Evolutionary conservation across 768 basidiomycete species (phyloP), one percentile per base, ranked within the genome.

Genomic region (Panellus pusillus): DNA sequence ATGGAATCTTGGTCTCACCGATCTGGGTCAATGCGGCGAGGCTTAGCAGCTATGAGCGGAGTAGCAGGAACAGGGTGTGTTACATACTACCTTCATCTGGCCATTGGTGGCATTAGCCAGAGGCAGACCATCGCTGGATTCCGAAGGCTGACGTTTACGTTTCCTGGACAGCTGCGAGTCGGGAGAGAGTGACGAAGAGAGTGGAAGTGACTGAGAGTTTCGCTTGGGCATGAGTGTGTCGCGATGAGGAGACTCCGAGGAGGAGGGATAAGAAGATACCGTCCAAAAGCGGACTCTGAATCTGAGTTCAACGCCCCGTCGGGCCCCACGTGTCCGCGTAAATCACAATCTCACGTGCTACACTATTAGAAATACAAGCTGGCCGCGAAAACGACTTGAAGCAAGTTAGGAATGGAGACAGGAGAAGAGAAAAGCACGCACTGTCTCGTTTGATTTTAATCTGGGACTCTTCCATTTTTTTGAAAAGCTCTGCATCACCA

Each of bases 391-490:
- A 61, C 59, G 36, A 61, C 47, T 15, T 61, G 3, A 15, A 13
- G 29, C 2, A 14, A 18, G 47, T 52, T n/a, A 54, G 35, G 9
- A 43, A 11, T 24, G 8, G 29, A 17, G 40, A 14, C 8, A 39
- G 51, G 32, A 44, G 18, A 28, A n/a, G 13, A 24, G 20, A 2
- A 43, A 44, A 51, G 11, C 2, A 83, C 93, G 79, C 70, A 94
- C 93, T 96, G 68, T 98, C 97, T 69, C 97, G 76, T 70, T 96
- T 96, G 61, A 99, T 98, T 70, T 88, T 89, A 37, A 84, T 81
- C 65, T 98, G 95, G 0, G 91, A 86, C 62, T 93, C 91, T 65
- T 98, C 96, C 94, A 98, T 97, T 69, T 98, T 98, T 71, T 89
- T 90, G 79, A 98, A 97, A 37, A 99, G 71, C 45, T 91, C 93